These are phyloP conservation scores for Geum urbanum DNA, from an alignment of 306 rosid species.

Conservation along the genomic window DNA sequence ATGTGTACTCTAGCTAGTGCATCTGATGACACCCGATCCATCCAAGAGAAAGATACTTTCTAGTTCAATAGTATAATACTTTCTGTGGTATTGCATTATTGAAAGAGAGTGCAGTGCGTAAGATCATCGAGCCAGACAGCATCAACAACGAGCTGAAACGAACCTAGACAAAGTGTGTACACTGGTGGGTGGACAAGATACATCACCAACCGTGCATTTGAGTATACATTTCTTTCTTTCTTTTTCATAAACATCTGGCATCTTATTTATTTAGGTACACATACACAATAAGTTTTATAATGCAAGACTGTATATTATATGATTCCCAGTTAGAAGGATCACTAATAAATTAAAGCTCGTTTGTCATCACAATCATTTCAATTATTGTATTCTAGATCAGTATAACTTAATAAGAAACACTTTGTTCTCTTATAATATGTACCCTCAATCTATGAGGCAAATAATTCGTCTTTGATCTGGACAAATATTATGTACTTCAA, in stretches of 20 bases:
- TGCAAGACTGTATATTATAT: not conserved
- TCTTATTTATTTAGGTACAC: not conserved
- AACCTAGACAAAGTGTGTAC: slow-evolving; percentile 12
- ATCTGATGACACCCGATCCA: not conserved
- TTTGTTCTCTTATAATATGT: not conserved
- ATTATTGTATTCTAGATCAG: not conserved
- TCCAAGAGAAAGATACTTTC: not conserved
- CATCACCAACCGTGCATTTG: slow-evolving; percentile 1
- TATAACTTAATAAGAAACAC: not conserved
- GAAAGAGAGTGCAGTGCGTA: slow-evolving; percentile 2
- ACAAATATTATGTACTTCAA: not conserved
- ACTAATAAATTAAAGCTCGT: not conserved
- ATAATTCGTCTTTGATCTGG: not conserved
- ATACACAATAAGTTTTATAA: not conserved
- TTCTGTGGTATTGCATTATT: not conserved
- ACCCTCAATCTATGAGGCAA: not conserved
- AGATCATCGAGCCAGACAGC: not conserved
- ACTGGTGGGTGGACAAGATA: slow-evolving; percentile 17
- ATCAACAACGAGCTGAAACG: slow-evolving; percentile 1
- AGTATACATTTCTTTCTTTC: not conserved
- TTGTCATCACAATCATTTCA: not conserved
- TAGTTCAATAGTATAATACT: not conserved
- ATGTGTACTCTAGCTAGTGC: not conserved
- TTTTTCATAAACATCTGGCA: not conserved
- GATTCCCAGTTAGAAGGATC: not conserved